Percentiles rank a stretch among this genome's conserved stretches.
Evolutionary conservation across 192 early-diverging fungal species (phyloP).

Genomic region (Gamsiella multidivaricata): DNA sequence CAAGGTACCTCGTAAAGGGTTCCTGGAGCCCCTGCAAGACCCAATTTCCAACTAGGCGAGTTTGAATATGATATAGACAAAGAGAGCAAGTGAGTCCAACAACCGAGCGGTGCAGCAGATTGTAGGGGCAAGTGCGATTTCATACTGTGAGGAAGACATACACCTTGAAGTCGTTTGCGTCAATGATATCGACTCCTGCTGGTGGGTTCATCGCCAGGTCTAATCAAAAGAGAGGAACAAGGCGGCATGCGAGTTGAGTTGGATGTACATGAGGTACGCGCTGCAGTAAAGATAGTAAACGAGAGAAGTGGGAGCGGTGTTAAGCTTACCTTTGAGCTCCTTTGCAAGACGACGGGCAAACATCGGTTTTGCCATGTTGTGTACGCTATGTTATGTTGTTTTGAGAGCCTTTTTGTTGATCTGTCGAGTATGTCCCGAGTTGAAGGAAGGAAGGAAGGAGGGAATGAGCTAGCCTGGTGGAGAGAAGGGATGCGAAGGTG

Average conservation of each 20-base stretch:
- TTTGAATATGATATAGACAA: no score
- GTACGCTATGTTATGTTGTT: neutral
- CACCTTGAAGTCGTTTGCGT: conserved; percentile 68
- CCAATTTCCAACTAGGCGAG: conserved; percentile 76
- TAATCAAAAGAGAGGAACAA: conserved; percentile 11
- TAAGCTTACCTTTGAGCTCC: conserved; percentile 64
- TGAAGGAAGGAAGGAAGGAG: neutral
- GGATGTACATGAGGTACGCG: neutral
- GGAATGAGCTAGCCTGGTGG: no score
- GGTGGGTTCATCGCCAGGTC: conserved; percentile 66
- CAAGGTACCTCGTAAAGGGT: conserved; percentile 74
- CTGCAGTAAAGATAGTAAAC: neutral
- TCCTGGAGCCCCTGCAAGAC: conserved; percentile 68
- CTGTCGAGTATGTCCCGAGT: no score
- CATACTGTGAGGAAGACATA: conserved; percentile 21
- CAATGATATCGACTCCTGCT: conserved; percentile 60
- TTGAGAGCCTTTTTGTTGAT: no score
- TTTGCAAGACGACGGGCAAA: conserved; percentile 63
- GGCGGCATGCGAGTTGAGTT: neutral
- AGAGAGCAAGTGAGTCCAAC: no score
- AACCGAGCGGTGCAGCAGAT: no score
- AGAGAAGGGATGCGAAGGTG: no score
- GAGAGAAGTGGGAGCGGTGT: no score
- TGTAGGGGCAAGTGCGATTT: no score
- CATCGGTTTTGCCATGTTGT: conserved; percentile 49